phyloP scores from a whole-genome alignment of 176 grass and related monocot genomes.

The Aegilops tauschii region DNA sequence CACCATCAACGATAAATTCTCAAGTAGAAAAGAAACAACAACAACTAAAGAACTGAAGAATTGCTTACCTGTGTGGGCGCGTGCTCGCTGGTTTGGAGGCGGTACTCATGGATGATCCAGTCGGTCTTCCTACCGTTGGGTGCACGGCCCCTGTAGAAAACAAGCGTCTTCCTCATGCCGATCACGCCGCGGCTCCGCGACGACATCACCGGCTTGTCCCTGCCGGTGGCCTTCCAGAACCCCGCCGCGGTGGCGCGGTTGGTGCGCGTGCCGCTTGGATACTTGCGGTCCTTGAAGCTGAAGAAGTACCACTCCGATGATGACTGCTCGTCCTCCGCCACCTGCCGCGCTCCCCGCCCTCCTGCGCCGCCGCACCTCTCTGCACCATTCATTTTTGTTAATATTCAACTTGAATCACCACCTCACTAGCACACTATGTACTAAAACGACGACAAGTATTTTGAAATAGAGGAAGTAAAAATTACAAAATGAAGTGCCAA shows the following conservation, averaged over 20 bases:
- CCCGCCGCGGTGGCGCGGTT: slow-evolving; percentile 75
- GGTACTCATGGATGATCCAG: slow-evolving; percentile 10
- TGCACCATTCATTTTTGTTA: background rate
- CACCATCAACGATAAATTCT: background rate
- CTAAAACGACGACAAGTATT: no score
- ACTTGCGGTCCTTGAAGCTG: slow-evolving; percentile 81
- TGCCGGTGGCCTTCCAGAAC: slow-evolving; percentile 91
- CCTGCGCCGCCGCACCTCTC: slow-evolving; percentile 47
- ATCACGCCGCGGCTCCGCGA: slow-evolving; percentile 33
- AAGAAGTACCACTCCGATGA: slow-evolving; percentile 66
- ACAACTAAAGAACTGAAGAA: no score
- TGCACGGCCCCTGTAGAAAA: slow-evolving; percentile 74
- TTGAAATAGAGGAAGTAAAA: no score
- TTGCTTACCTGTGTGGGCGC: background rate
- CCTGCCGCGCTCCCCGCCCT: slow-evolving; percentile 20
- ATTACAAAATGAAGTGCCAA: no score
- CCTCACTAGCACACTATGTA: no score
- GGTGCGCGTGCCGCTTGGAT: slow-evolving; percentile 75
- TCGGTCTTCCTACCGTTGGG: slow-evolving; percentile 46
- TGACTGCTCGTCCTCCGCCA: no score
- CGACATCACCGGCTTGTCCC: slow-evolving; percentile 78
- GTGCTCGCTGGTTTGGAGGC: slow-evolving; percentile 19
- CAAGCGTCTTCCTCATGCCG: slow-evolving; percentile 86
- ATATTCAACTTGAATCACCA: background rate
- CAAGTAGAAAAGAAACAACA: background rate